Base-by-base conservation (phyloP, 1,284 basidiomycete genomes). In the Papiliotrema laurentii region DNA sequence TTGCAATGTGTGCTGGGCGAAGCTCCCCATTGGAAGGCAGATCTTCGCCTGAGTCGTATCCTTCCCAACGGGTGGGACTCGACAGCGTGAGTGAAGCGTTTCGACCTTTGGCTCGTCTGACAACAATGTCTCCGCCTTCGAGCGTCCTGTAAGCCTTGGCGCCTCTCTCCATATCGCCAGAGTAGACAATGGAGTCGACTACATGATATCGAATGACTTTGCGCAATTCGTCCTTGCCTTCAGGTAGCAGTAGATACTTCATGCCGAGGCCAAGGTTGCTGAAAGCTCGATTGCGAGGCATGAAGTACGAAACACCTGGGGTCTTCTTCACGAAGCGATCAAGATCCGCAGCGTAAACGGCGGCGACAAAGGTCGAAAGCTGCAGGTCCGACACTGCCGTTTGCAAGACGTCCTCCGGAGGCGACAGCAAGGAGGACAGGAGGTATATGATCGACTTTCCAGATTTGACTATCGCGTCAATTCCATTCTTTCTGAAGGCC, bases 201-300 rank as follows among this genome's bases (percentile, higher is more conserved):
- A 85, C 81, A 66, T 97, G 94, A 63, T 96, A 94, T 27, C 84
- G 77, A 43, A 99, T 79, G 24, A 97, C 83, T 28, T 81, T 82
- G 59, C 86, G 82, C 39, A 97, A 74, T 65, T 97, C 90, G 45
- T 80, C 71, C 65, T 86, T 87, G 5, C 86, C 79, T 0, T 84
- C 80, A 0, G 77, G 71, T 0, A 78, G 61, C 11, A 97, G 81
- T 13, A 97, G 80, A 69, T 97, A 91, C 26, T 83, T 82, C 77
- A 88, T 92, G 50, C 90, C 86, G 33, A 98, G 80, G 5, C 96
- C 96, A 3, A 97, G 79, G 2, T 84, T 80, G 55, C 82, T 81
- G 76, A 97, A 99, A 0, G 91, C 96, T 25, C 77, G 72, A 65
- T 98, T 97, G 36, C 81, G 83, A 0, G 96, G 96, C 22, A 96